Percentiles rank a stretch among this genome's conserved stretches.
phyloP scores from a whole-genome alignment of 495 filamentous ascomycete species.

The Podospora tetraspora region DNA sequence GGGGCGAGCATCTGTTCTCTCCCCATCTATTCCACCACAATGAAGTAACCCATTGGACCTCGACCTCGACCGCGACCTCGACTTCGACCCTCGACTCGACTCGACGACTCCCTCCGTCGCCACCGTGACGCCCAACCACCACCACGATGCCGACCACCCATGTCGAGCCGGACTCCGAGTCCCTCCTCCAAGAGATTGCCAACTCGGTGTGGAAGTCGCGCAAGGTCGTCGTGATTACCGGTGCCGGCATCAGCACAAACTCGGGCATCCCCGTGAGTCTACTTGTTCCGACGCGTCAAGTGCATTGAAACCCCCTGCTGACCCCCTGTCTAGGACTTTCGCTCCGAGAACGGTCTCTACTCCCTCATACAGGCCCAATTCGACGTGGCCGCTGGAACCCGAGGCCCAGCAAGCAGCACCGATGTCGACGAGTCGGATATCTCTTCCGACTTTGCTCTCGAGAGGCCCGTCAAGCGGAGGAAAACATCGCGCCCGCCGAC shows the following conservation, averaged over 20 bases:
- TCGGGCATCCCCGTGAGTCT: slow-evolving; percentile 62
- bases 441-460: slow-evolving; percentile 11
- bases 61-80: neutral
- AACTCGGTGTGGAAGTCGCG: slow-evolving; percentile 54
- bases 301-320: slow-evolving; percentile 15
- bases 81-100: neutral
- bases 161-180: slow-evolving; percentile 43
- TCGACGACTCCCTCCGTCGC: neutral
- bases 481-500: slow-evolving; percentile 23
- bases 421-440: slow-evolving; percentile 16
- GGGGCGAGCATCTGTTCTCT: neutral
- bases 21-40: neutral
- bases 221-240: slow-evolving; percentile 62
- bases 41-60: neutral
- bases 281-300: neutral
- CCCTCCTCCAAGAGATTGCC: slow-evolving; percentile 56
- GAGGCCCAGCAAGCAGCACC: slow-evolving; percentile 13
- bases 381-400: slow-evolving; percentile 37
- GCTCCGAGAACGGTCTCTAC: slow-evolving; percentile 64
- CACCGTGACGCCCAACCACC: neutral
- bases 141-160: slow-evolving; percentile 52
- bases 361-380: slow-evolving; percentile 62
- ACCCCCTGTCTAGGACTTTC: slow-evolving; percentile 55
- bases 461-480: slow-evolving; percentile 43
- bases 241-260: slow-evolving; percentile 68